Evolutionary conservation across 805 yeast species (phyloP).

Genomic region (Wickerhamomyces kurtzmanii): DNA sequence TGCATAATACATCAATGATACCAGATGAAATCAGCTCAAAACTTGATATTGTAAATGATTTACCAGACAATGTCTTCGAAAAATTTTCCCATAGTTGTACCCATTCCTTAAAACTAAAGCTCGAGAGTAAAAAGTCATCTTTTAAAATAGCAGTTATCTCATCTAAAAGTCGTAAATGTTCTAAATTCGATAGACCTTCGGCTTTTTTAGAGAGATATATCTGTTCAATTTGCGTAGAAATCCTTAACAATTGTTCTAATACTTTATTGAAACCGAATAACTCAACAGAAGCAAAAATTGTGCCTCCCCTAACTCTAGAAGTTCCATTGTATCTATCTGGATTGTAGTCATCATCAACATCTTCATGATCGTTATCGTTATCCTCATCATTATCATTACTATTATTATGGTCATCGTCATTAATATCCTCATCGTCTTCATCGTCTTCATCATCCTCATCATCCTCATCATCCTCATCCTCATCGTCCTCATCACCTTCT

Average conservation of each 20-base stretch:
- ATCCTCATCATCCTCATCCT: slow-evolving; percentile 10
- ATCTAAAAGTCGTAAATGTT: slow-evolving; percentile 19
- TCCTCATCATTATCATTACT: slow-evolving; percentile 16
- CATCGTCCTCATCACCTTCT: slow-evolving; percentile 9
- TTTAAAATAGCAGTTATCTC: slow-evolving; percentile 10
- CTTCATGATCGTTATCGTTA: slow-evolving; percentile 9
- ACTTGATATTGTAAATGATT: slow-evolving; percentile 40
- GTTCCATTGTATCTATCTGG: no score
- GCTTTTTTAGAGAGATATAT: slow-evolving; percentile 17
- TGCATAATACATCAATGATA: slow-evolving; percentile 33
- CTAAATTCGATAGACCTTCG: slow-evolving; percentile 12
- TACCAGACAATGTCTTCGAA: slow-evolving; percentile 21
- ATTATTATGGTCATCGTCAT: slow-evolving; percentile 15
- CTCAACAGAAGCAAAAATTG: no score
- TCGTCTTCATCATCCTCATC: slow-evolving; percentile 12
- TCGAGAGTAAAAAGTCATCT: slow-evolving; percentile 2
- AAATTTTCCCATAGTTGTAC: slow-evolving; percentile 27
- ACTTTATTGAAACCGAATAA: slow-evolving; percentile 1
- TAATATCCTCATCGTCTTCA: slow-evolving; percentile 12
- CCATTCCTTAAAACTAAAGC: slow-evolving; percentile 20
- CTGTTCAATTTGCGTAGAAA: slow-evolving; percentile 19
- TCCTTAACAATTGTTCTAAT: slow-evolving; percentile 5
- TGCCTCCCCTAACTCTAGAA: no score
- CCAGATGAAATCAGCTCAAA: slow-evolving; percentile 72
- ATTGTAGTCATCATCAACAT: slow-evolving; percentile 19